Percentiles rank a stretch among this genome's conserved stretches.
Evolutionary conservation across 306 rosid species (phyloP).

Genomic region (Pueraria montana): DNA sequence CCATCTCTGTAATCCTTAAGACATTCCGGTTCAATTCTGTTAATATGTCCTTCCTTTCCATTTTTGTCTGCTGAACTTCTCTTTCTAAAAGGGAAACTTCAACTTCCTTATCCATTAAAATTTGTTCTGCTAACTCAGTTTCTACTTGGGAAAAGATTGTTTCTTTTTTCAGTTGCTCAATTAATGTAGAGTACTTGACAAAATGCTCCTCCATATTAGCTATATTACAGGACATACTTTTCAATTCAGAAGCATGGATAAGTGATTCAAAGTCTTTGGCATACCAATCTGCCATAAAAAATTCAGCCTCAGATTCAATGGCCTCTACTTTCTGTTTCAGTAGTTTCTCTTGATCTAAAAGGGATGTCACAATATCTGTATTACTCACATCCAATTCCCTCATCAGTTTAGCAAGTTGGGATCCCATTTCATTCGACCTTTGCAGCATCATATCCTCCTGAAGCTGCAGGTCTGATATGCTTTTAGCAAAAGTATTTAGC

Average conservation of each 20-base stretch:
- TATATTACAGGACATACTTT: slow-evolving; percentile 52
- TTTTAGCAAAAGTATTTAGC: slow-evolving; percentile 70
- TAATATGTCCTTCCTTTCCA: slow-evolving; percentile 57
- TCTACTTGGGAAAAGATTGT: slow-evolving; percentile 65
- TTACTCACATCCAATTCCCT: slow-evolving; percentile 78
- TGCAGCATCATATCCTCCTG: slow-evolving; percentile 89
- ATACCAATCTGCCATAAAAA: slow-evolving; percentile 63
- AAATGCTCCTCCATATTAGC: slow-evolving; percentile 63
- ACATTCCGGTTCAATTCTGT: slow-evolving; percentile 55
- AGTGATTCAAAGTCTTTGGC: slow-evolving; percentile 77
- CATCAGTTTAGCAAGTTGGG: slow-evolving; percentile 79
- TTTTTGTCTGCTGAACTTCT: slow-evolving; percentile 55
- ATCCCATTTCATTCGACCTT: slow-evolving; percentile 84
- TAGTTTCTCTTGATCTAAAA: slow-evolving; percentile 70
- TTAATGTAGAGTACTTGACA: slow-evolving; percentile 43
- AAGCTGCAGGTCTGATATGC: slow-evolving; percentile 75
- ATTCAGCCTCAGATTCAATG: slow-evolving; percentile 69
- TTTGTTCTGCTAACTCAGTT: slow-evolving; percentile 53
- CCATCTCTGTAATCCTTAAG: slow-evolving; percentile 55
- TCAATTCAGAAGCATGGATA: slow-evolving; percentile 66
- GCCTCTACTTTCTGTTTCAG: slow-evolving; percentile 62
- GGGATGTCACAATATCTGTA: slow-evolving; percentile 57
- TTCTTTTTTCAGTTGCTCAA: slow-evolving; percentile 71
- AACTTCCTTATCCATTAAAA: slow-evolving; percentile 62
- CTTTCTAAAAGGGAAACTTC: slow-evolving; percentile 58